phyloP scores from a whole-genome alignment of 805 yeast species.

The Wickerhamiella kurtzmanii region DNA sequence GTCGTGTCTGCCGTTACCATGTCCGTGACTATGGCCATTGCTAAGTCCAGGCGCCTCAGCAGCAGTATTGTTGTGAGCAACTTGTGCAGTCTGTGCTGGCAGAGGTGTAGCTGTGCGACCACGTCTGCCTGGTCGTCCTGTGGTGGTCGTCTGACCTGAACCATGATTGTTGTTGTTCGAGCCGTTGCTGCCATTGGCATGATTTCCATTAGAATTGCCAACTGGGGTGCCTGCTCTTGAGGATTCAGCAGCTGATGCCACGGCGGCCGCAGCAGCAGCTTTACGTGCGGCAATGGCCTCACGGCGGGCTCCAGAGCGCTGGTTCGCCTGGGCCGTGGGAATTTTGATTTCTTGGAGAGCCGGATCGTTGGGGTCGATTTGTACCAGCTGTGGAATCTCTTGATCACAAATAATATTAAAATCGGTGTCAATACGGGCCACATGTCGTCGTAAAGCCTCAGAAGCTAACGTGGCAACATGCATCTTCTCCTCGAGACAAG shows the following conservation, averaged over 20 bases:
- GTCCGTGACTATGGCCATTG: not conserved
- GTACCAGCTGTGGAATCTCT: conserved; percentile 70
- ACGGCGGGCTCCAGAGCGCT: conserved; percentile 72
- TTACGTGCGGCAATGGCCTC: conserved; percentile 87
- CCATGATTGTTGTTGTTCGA: not conserved
- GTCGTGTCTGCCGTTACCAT: not conserved
- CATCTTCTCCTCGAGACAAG: conserved; percentile 92
- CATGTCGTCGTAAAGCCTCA: conserved; percentile 56
- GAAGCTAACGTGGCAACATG: conserved; percentile 88
- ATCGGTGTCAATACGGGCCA: conserved; percentile 65
- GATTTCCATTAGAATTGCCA: not conserved
- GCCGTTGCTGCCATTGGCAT: too few relatives aligned
- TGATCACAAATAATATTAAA: conserved; percentile 56
- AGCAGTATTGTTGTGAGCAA: too few relatives aligned
- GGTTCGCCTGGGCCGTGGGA: conserved; percentile 43
- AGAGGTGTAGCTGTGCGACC: conserved; percentile 7
- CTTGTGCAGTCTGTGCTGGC: not conserved
- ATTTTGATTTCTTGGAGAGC: conserved; percentile 59
- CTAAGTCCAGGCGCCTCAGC: not conserved
- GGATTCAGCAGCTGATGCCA: conserved; percentile 24
- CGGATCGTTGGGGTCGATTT: conserved; percentile 60
- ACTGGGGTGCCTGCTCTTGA: conserved; percentile 13
- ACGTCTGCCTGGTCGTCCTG: conserved; percentile 12
- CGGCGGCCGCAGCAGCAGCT: conserved; percentile 33
- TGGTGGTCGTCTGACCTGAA: conserved; percentile 2